phyloP scores from a whole-genome alignment of 2,329 filamentous ascomycete species.

The Fusarium sp. region DNA sequence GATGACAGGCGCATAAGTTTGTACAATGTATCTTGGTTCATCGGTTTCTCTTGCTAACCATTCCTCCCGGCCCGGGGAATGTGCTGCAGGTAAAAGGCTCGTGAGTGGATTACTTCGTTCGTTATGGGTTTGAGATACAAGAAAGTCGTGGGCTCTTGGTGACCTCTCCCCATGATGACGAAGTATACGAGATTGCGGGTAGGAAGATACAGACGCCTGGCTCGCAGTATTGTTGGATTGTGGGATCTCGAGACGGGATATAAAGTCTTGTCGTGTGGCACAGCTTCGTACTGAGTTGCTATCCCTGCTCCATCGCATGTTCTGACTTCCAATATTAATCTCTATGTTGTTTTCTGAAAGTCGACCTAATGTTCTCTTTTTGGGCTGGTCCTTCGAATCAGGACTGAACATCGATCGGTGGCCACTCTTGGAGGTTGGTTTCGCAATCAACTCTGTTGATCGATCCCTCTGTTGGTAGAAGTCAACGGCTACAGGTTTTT shows the following conservation, averaged over 20 bases:
- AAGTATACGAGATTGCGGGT: not conserved
- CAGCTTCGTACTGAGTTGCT: slow-evolving; percentile 42
- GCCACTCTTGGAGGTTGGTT: not conserved
- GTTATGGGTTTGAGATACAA: too few species aligned
- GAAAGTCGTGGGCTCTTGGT: too few species aligned
- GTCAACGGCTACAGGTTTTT: slow-evolving; percentile 42
- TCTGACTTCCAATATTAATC: slow-evolving; percentile 43
- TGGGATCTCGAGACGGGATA: not conserved
- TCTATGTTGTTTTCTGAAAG: slow-evolving; percentile 24
- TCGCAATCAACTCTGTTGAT: not conserved
- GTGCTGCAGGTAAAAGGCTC: not conserved
- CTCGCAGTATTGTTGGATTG: not conserved
- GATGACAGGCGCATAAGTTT: slow-evolving; percentile 27
- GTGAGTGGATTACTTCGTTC: not conserved
- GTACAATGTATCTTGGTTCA: slow-evolving; percentile 23
- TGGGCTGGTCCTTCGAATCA: not conserved
- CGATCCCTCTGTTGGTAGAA: slow-evolving; percentile 25
- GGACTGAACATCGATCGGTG: not conserved
- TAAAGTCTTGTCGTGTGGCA: not conserved
- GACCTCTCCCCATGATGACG: not conserved
- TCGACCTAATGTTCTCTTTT: not conserved
- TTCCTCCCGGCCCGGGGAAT: not conserved
- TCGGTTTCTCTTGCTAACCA: not conserved
- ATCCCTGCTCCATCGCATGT: slow-evolving; percentile 43
- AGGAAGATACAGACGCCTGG: not conserved